These are phyloP conservation scores for Aspergillus taichungensis DNA, from an alignment of 495 filamentous ascomycete species.

Conservation along the genomic window DNA sequence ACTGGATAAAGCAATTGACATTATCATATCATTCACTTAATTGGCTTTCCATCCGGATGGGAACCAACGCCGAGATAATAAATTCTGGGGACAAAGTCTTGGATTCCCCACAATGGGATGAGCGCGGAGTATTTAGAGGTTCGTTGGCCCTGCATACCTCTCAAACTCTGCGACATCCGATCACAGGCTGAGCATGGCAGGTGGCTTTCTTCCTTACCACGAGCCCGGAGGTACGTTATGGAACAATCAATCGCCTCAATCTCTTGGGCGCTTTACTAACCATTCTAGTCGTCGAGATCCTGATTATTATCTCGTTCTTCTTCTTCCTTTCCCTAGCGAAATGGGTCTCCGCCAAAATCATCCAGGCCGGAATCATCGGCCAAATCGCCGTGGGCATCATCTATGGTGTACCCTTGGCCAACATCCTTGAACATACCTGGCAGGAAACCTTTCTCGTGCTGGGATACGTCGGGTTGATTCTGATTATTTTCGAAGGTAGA, in stretches of 20 bases:
- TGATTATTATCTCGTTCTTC: conserved; percentile 28
- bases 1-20: too few relatives aligned
- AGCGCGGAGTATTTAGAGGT: too few relatives aligned
- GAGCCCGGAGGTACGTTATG: conserved; percentile 23
- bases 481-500: conserved; percentile 30
- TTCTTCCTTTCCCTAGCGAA: conserved; percentile 25
- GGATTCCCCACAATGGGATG: too few relatives aligned
- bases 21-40: too few relatives aligned
- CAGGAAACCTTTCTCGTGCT: conserved; percentile 24
- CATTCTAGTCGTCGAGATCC: conserved; percentile 19
- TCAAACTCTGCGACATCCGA: too few relatives aligned
- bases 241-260: not conserved
- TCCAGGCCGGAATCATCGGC: conserved; percentile 26
- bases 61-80: too few relatives aligned
- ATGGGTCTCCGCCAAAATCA: conserved; percentile 22
- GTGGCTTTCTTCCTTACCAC: conserved; percentile 25
- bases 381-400: conserved; percentile 29
- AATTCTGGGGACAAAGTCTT: too few relatives aligned
- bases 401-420: conserved; percentile 23
- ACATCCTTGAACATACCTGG: conserved; percentile 24
- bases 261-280: not conserved
- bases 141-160: too few relatives aligned
- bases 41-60: too few relatives aligned
- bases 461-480: conserved; percentile 28
- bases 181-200: conserved; percentile 13